Evolutionary conservation across 2,329 filamentous ascomycete species (phyloP).

Genomic region (Claviceps sp.): DNA sequence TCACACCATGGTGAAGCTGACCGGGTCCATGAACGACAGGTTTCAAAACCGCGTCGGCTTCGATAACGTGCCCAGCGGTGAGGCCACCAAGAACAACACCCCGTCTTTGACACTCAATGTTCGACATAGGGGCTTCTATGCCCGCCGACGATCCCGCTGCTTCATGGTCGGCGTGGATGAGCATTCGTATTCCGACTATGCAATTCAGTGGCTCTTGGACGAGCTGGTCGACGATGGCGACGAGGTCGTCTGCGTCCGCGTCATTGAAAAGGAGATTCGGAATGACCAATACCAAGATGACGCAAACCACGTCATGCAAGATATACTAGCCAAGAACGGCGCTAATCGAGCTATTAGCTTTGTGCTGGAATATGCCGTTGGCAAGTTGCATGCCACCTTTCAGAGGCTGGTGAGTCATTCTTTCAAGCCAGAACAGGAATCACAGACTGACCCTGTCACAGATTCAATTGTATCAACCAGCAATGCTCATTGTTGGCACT

Average conservation of each 20-base stretch:
- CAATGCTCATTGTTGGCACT: slow-evolving; percentile 82
- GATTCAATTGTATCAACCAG: slow-evolving; percentile 87
- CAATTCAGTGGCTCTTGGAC: slow-evolving; percentile 82
- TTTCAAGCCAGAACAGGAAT: too few relatives aligned
- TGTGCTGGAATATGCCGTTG: slow-evolving; percentile 75
- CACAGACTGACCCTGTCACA: slow-evolving; percentile 19
- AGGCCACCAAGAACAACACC: slow-evolving; percentile 45
- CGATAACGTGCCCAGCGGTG: slow-evolving; percentile 44
- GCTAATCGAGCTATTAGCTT: slow-evolving; percentile 74
- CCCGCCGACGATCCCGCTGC: slow-evolving; percentile 66
- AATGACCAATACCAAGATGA: slow-evolving; percentile 63
- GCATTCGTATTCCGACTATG: slow-evolving; percentile 84
- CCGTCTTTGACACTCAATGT: slow-evolving; percentile 69
- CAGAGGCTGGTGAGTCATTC: slow-evolving; percentile 63
- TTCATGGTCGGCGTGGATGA: slow-evolving; percentile 88
- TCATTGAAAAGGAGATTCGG: slow-evolving; percentile 71
- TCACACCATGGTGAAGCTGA: slow-evolving; percentile 30
- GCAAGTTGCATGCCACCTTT: slow-evolving; percentile 81
- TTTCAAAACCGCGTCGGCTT: slow-evolving; percentile 48
- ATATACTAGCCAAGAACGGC: slow-evolving; percentile 65
- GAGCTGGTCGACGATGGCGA: slow-evolving; percentile 89
- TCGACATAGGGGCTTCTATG: slow-evolving; percentile 76
- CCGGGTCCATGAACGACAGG: slow-evolving; percentile 28
- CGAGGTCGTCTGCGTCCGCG: slow-evolving; percentile 80
- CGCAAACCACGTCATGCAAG: slow-evolving; percentile 59